phyloP scores from a whole-genome alignment of 805 yeast genomes.

The Suhomyces vadensis region DNA sequence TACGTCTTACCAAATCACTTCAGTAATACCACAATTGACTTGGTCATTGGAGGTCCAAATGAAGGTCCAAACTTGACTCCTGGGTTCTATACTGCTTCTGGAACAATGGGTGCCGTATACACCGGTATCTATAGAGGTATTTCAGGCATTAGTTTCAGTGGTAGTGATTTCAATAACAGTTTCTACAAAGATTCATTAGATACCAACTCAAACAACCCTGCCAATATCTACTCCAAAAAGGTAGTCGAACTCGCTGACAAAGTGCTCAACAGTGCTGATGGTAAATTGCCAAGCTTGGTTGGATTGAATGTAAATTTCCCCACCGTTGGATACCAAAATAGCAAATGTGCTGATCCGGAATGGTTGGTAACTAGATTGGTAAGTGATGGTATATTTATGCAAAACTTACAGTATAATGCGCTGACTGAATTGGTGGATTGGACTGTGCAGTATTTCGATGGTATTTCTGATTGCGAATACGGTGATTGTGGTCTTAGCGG shows the following conservation, averaged over 20 bases:
- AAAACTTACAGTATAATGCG: constrained; percentile 9
- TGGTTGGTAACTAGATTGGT: constrained; percentile 14
- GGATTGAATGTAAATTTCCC: constrained; percentile 31
- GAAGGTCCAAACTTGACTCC: constrained; percentile 32
- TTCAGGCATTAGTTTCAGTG: constrained; percentile 30
- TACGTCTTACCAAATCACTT: constrained; percentile 23
- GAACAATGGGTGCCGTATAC: constrained; percentile 29
- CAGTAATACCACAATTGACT: constrained; percentile 23
- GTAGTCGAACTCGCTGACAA: constrained; percentile 25
- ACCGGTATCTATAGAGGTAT: constrained; percentile 26
- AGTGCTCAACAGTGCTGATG: constrained; percentile 13
- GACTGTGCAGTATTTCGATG: constrained; percentile 16
- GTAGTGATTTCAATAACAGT: constrained; percentile 27
- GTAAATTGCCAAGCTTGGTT: constrained; percentile 20
- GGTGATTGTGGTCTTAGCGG: constrained; percentile 14
- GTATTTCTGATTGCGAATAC: constrained; percentile 10
- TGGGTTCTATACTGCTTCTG: constrained; percentile 28
- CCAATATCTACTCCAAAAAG: constrained; percentile 27
- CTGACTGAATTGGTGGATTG: constrained; percentile 8
- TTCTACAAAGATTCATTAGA: constrained; percentile 24
- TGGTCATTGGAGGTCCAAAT: constrained; percentile 31
- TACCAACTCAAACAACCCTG: constrained; percentile 19
- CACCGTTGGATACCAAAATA: constrained; percentile 21
- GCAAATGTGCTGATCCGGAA: constrained; percentile 18
- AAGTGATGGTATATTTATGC: constrained; percentile 14